Evolutionary conservation across 139 green algal species (phyloP), one percentile per base, ranked within the genome.

Genomic region (Parachlorella kessleri): DNA sequence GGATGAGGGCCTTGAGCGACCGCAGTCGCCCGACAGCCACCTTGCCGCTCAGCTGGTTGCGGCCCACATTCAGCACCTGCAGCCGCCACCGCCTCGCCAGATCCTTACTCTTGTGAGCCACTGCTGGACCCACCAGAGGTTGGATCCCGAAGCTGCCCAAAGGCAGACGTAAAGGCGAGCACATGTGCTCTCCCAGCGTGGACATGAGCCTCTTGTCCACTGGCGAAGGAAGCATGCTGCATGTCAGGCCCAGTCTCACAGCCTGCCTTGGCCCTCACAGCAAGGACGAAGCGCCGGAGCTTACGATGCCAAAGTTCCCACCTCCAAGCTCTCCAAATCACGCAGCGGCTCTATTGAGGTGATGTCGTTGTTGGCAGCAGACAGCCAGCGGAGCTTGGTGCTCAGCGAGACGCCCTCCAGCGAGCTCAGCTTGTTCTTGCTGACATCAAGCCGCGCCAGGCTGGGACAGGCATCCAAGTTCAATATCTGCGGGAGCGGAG

Each of bases 11-110:
- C 35, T 84, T 83, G 18, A 88, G 38, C n/a, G 65, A 24, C 14
- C 42, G 39, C 14, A 88, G 64, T 14, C 67, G 75, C 14, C 81
- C 75, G n/a, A 87, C 54, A 3, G 26, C 71, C 24, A 88, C 33
- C 55, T 87, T 88, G 39, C 84, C 81, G 0, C 9, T n/a, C 40
- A 88, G 32, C 72, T 78, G 39, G 71, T 87, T 87, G 40, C 71
- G 63, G 2, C 54, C 55, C 39, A 77, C 30, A 32, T 88, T 88
- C 3, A 88, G 75, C 10, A 88, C 80, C 66, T 86, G 32, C 26
- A 74, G n/a, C 30, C 3, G 10, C 2, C 2, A n/a, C n/a, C n/a
- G n/a, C n/a, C 35, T n/a, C n/a, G n/a, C n/a, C n/a, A n/a, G n/a
- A n/a, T n/a, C n/a, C n/a, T n/a, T n/a, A n/a, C n/a, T n/a, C n/a